A percentile compares a stretch with the other conserved stretches of the same genome.
Conservation (phyloP, 2,329 filamentous ascomycete genomes). For the Paecilomyces niveus region DNA sequence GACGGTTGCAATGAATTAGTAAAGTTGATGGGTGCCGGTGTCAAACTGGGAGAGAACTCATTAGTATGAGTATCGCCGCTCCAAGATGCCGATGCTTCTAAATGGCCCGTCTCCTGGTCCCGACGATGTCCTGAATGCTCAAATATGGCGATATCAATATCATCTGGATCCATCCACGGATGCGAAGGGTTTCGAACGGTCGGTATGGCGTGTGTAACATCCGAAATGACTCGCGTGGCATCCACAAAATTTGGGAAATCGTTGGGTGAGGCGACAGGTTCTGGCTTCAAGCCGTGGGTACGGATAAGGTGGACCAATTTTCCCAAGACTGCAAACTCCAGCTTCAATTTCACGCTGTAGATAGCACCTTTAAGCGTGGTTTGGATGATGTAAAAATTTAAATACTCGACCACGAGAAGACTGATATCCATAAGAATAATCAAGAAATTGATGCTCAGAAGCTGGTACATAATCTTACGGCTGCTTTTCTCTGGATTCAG, state of each 20-base stretch:
- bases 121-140: conserved; percentile 18
- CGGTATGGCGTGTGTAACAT: conserved; percentile 32
- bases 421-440: conserved; percentile 42
- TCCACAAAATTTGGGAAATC: conserved; percentile 40
- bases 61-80: conserved; percentile 21
- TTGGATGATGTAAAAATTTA: conserved; percentile 39
- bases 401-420: conserved; percentile 37
- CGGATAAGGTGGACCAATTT: conserved; percentile 38
- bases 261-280: conserved; percentile 14
- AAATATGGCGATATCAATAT: conserved; percentile 32
- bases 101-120: conserved; percentile 14
- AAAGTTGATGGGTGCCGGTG: neutral
- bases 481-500: conserved; percentile 36
- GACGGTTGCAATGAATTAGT: neutral
- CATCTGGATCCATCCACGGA: conserved; percentile 29
- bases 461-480: conserved; percentile 42
- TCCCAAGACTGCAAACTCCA: conserved; percentile 44
- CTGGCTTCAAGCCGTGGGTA: conserved; percentile 30
- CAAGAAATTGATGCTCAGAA: conserved; percentile 42
- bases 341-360: conserved; percentile 44
- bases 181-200: conserved; percentile 10
- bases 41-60: neutral
- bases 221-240: conserved; percentile 34
- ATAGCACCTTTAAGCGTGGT: conserved; percentile 41
- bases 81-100: conserved; percentile 20